Evolutionary conservation across 129 eudicot genomes (phyloP).

Genomic region (Helianthus tuberosus): DNA sequence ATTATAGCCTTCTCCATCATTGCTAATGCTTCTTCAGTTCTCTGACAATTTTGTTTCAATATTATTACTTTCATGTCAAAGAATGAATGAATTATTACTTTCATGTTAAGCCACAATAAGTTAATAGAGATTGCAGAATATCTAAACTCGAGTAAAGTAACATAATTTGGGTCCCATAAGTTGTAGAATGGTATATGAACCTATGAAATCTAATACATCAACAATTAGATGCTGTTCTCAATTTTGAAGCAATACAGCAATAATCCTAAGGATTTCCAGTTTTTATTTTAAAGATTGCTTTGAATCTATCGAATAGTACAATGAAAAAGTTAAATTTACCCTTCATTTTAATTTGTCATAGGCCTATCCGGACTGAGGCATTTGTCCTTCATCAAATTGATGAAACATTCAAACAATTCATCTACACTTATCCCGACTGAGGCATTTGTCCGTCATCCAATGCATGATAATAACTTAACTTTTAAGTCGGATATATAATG

Average conservation of each 20-base stretch:
- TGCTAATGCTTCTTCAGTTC: conserved; percentile 72
- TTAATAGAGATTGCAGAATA: background rate
- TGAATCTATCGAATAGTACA: background rate
- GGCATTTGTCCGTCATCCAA: background rate
- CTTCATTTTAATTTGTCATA: background rate
- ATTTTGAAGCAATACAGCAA: background rate
- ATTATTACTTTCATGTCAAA: background rate
- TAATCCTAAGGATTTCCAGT: background rate
- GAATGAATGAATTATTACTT: too few relatives aligned
- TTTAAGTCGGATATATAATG: background rate
- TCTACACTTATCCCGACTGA: background rate
- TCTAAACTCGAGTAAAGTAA: background rate
- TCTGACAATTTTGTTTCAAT: conserved; percentile 44
- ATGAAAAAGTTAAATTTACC: conserved; percentile 2
- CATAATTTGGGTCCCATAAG: conserved; percentile 7
- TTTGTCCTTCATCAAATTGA: too few relatives aligned
- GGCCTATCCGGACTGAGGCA: background rate
- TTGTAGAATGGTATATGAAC: background rate
- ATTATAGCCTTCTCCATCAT: conserved; percentile 91
- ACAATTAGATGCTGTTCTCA: background rate
- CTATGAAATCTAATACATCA: conserved; percentile 8
- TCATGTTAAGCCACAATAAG: conserved; percentile 25
- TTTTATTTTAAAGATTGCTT: background rate
- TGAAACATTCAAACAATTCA: background rate
- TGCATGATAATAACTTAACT: conserved; percentile 1